Evolutionary conservation across 1,284 basidiomycete genomes (phyloP), one percentile per base, ranked within the genome.

Genomic region (Tylopilus orsonianus): DNA sequence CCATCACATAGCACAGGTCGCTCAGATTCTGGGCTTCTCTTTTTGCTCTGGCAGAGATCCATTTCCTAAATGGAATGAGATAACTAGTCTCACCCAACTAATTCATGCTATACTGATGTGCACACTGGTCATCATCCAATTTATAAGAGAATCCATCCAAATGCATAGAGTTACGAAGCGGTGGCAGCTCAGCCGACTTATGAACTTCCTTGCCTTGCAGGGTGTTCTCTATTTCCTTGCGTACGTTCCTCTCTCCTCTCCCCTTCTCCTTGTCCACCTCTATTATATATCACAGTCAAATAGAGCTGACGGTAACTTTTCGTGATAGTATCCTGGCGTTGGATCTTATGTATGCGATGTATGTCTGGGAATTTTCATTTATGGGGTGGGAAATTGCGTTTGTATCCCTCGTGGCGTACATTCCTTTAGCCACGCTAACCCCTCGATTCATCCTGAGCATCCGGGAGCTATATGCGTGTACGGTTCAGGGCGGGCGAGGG

Each of bases 141-240:
- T 57, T 5, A 4, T 20, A 20, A 32, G 18, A 24, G 35, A 41
- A 8, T 52, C 45, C 5, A 1, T 47, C 22, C 44, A 26, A 20
- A 47, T 34, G 44, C 43, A 60, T 30, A 22, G 9, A 1, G 30
- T 6, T 6, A 56, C 58, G 8, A 48, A 30, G 32, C 38, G 16
- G 4, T 61, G 44, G 48, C 43, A 16, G 14, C 29, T 55, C 34
- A 41, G 27, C 30, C 27, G 9, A 0, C 24, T 44, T 13, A 58
- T 56, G 10, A 56, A 55, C 9, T 1, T 55, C 4, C 26, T 55
- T 8, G 22, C 39, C 9, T 6, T 18, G 30, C 38, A 57, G 26
- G 53, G 56, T 8, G 14, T 55, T 10, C 13, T 53, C 16, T 61
- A 57, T 32, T 58, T 58, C 8, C 5, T 55, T 6, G 22, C 29